Conservation (phyloP, 495 filamentous ascomycete genomes). For the Penicillium maclennaniae region DNA sequence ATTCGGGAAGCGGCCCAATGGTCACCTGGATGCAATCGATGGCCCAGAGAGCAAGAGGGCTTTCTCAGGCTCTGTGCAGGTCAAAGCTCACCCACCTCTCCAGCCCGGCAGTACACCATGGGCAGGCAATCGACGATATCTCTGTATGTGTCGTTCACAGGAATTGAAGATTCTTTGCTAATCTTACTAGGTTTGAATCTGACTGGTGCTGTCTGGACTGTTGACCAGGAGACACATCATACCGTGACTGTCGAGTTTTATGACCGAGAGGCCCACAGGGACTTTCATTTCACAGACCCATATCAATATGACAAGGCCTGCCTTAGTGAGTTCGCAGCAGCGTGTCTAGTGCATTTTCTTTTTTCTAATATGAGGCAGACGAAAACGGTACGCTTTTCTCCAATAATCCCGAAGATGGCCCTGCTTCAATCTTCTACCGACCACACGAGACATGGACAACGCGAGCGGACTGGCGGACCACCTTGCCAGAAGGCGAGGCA, state of each 20-base stretch:
- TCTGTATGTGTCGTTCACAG: constrained; percentile 50
- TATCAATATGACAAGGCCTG: constrained; percentile 97
- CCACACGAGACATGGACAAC: constrained; percentile 97
- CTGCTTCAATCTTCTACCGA: constrained; percentile 88
- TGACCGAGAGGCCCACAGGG: constrained; percentile 82
- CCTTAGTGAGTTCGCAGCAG: constrained; percentile 46
- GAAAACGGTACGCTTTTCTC: constrained; percentile 86
- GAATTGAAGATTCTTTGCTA: constrained; percentile 13
- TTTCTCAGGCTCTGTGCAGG: constrained; percentile 53
- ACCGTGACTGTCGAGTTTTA: constrained; percentile 98
- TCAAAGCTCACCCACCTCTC: constrained; percentile 74
- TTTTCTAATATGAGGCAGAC: constrained; percentile 44
- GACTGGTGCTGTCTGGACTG: constrained; percentile 92
- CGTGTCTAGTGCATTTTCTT: not conserved
- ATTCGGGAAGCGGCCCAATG: constrained; percentile 56
- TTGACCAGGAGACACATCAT: constrained; percentile 90
- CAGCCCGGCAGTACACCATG: constrained; percentile 94
- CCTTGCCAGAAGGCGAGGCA: constrained; percentile 75
- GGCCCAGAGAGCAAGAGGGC: constrained; percentile 58
- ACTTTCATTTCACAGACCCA: constrained; percentile 94
- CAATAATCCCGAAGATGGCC: constrained; percentile 64
- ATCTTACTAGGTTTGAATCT: constrained; percentile 65
- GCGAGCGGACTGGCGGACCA: constrained; percentile 83
- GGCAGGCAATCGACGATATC: constrained; percentile 88
- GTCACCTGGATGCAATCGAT: constrained; percentile 46